These are phyloP conservation scores for Russula sp. DNA, from an alignment of 768 basidiomycete genomes.

Conservation along the genomic window DNA sequence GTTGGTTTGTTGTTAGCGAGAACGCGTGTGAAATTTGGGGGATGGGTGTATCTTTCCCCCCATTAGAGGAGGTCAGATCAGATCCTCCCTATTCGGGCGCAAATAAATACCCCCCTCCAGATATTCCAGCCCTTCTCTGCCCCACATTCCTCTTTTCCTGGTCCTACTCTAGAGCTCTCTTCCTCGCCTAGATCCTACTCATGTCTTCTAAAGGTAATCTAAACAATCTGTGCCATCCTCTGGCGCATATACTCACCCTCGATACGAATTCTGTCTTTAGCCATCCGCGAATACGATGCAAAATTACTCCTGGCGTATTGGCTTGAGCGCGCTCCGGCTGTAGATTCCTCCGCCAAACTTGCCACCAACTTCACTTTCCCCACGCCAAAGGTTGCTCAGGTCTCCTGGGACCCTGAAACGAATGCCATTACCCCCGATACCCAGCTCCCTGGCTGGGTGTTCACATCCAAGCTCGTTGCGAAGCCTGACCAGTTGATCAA, in stretches of 20 bases:
- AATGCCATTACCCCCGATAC: constrained; percentile 50
- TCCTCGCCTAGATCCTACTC: not conserved
- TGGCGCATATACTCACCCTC: constrained; percentile 12
- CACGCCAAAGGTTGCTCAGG: constrained; percentile 73
- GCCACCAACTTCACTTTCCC: constrained; percentile 57
- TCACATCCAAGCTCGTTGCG: constrained; percentile 80
- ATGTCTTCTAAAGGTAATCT: constrained; percentile 23
- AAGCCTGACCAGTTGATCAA: constrained; percentile 99
- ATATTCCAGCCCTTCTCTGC: not conserved
- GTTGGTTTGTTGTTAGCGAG: not conserved
- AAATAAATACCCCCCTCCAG: constrained; percentile 18
- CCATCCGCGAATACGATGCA: constrained; percentile 97
- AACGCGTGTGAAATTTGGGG: constrained; percentile 23
- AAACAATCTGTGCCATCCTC: not conserved
- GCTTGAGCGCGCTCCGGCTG: constrained; percentile 83
- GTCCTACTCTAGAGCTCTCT: constrained; percentile 2
- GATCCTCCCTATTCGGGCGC: not conserved
- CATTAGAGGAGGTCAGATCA: not conserved
- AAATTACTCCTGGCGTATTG: constrained; percentile 97
- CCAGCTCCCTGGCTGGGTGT: constrained; percentile 72
- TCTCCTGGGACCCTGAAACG: constrained; percentile 74
- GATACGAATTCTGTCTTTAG: constrained; percentile 27
- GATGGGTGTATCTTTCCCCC: not conserved
- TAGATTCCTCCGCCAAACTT: constrained; percentile 53
- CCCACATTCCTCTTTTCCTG: not conserved